phyloP scores from a whole-genome alignment of 345 rosid genomes.

The Eucalyptus cloeziana region DNA sequence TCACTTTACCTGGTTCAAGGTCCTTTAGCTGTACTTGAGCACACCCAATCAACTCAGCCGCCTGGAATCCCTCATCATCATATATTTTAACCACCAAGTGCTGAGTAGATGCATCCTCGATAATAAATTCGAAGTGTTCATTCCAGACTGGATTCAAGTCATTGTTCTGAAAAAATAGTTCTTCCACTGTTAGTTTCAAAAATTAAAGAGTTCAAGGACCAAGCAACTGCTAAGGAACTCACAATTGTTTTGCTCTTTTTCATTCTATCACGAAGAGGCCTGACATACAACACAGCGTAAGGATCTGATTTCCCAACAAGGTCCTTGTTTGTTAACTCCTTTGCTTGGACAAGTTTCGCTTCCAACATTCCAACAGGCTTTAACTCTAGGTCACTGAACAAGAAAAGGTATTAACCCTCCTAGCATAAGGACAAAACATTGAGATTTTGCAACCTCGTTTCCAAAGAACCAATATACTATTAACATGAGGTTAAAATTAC shows the following conservation, averaged over 20 bases:
- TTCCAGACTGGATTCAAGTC: constrained; percentile 98
- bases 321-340: constrained; percentile 87
- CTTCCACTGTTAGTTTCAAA: neutral
- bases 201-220: neutral
- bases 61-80: constrained; percentile 93
- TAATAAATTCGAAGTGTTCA: constrained; percentile 83
- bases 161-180: constrained; percentile 52
- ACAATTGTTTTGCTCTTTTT: constrained; percentile 84
- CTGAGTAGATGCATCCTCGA: constrained; percentile 89
- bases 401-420: neutral
- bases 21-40: constrained; percentile 64
- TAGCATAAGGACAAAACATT: neutral
- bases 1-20: constrained; percentile 97
- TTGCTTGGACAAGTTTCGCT: constrained; percentile 99
- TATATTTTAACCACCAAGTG: constrained; percentile 78
- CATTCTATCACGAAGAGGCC: constrained; percentile 72
- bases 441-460: neutral
- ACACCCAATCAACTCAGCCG: constrained; percentile 82
- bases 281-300: constrained; percentile 61
- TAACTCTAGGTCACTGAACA: constrained; percentile 76
- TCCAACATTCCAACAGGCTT: constrained; percentile 88
- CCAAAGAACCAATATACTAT: neutral
- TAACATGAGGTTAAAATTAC: neutral
- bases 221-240: constrained; percentile 7
- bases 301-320: constrained; percentile 97